Evolutionary conservation across 768 basidiomycete species (phyloP).

Genomic region (Lepiota brunneoincarnata): DNA sequence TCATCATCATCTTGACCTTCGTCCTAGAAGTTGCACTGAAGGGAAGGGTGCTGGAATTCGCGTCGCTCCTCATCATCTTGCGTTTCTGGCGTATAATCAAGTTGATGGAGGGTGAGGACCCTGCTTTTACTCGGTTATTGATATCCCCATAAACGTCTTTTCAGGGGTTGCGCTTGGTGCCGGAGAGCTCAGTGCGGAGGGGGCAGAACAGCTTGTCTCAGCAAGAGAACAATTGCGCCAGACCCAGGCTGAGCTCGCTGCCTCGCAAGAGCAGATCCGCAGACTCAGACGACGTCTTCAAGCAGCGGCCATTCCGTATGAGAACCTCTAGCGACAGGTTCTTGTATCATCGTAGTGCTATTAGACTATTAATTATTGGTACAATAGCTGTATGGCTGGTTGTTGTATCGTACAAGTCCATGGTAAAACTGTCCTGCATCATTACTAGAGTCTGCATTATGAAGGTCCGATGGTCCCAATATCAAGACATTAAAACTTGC

Average conservation of each 20-base stretch:
- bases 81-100: slow-evolving; percentile 84
- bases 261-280: slow-evolving; percentile 40
- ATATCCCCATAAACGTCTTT: slow-evolving; percentile 5
- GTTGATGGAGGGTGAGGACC: slow-evolving; percentile 47
- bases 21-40: slow-evolving; percentile 66
- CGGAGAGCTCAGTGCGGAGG: slow-evolving; percentile 64
- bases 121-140: neutral
- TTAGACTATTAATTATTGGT: slow-evolving; percentile 4
- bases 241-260: slow-evolving; percentile 38
- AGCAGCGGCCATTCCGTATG: neutral
- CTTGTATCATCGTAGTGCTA: neutral
- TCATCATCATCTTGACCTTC: slow-evolving; percentile 72
- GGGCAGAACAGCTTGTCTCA: slow-evolving; percentile 43
- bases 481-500: neutral
- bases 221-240: slow-evolving; percentile 48
- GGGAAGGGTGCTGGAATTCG: slow-evolving; percentile 70
- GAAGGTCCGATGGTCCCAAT: neutral
- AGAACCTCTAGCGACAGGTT: neutral
- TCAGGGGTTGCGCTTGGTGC: slow-evolving; percentile 75
- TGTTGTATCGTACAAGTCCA: slow-evolving; percentile 4
- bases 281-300: slow-evolving; percentile 8
- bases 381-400: slow-evolving; percentile 1
- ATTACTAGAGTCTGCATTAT: neutral
- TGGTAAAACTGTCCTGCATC: neutral
- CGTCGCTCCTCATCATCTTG: slow-evolving; percentile 64